Conservation (phyloP, 2,329 filamentous ascomycete genomes). For the Fusarium sp. region DNA sequence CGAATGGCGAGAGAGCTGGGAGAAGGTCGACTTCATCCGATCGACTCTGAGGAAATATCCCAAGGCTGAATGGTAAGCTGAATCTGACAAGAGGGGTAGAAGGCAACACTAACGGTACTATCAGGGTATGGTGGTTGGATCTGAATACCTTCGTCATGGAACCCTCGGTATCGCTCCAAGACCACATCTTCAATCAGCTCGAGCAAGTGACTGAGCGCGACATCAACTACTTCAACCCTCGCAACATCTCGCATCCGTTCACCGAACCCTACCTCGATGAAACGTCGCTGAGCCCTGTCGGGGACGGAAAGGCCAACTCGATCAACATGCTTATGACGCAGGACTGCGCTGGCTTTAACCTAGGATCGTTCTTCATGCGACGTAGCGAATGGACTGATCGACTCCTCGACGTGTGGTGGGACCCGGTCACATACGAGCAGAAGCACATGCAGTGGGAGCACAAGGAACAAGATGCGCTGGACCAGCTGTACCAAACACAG, state of each 20-base stretch:
- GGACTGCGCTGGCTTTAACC: constrained; percentile 95
- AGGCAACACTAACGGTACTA: constrained; percentile 52
- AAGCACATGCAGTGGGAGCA: constrained; percentile 99
- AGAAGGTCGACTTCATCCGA: constrained; percentile 95
- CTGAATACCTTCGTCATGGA: constrained; percentile 99
- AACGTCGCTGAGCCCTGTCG: constrained; percentile 75
- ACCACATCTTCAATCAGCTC: constrained; percentile 88
- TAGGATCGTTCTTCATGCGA: constrained; percentile 93
- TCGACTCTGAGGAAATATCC: constrained; percentile 93
- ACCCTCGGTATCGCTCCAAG: constrained; percentile 87
- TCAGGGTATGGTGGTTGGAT: constrained; percentile 99
- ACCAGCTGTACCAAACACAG: constrained; percentile 90
- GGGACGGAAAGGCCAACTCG: constrained; percentile 81
- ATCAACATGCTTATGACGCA: constrained; percentile 91
- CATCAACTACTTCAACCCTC: constrained; percentile 94
- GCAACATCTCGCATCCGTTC: constrained; percentile 90
- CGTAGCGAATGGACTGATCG: constrained; percentile 91
- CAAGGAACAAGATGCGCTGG: constrained; percentile 96
- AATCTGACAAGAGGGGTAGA: not conserved
- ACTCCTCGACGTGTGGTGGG: constrained; percentile 97
- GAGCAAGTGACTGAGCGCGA: constrained; percentile 85
- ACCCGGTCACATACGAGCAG: constrained; percentile 96
- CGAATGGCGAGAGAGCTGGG: constrained; percentile 99
- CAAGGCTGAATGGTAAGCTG: constrained; percentile 88
- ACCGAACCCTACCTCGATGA: constrained; percentile 80